Evolutionary conservation across 768 basidiomycete genomes (phyloP), one percentile per base, ranked within the genome.

Genomic region (Dentipellis sp.): DNA sequence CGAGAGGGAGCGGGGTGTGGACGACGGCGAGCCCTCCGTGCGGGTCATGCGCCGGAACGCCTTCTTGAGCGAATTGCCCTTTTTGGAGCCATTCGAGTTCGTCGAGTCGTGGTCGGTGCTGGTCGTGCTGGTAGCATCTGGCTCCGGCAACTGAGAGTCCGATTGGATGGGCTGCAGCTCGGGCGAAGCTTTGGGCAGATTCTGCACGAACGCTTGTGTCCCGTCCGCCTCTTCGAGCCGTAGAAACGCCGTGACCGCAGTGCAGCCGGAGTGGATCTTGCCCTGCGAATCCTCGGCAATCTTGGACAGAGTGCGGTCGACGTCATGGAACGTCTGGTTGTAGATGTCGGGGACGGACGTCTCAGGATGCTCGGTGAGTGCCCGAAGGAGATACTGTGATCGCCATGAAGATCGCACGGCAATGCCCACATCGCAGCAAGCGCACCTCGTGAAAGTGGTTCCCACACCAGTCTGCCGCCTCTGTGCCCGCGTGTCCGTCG

Each of bases 401-500:
- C 51, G 55, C 47, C 53, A 47, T 34, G 55, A 38, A 52, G 21
- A 22, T 52, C 10, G 21, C 36, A 38, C 29, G 36, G 22, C 14
- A 6, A 53, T n/a, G 10, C 50, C 47, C 21, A 35, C 34, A 35
- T 38, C 39, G 40, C 10, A 36, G 19, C 29, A 22, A 17, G 45
- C 75, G 57, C 67, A 86, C 94, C 76, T 94, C 84, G 66, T 98
- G 94, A 72, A 99, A 99, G 69, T 98, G 85, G 63, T 80, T 77
- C 45, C 97, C 97, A 70, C 97, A 98, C 94, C 95, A 98, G 69
- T 99, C 97, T 23, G 97, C 97, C 36, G 95, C 94, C 65, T 97
- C 91, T 69, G 95, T 98, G 16, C 97, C 97, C 1, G 97, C 97
- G 68, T 99, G 97, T 2, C 97, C 97, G 64, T 99, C 97, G 64